Percentiles rank a stretch among this genome's conserved stretches.
These are phyloP conservation scores for Aureobasidium pullulans DNA, from an alignment of 2,329 filamentous ascomycete genomes.

Conservation along the genomic window DNA sequence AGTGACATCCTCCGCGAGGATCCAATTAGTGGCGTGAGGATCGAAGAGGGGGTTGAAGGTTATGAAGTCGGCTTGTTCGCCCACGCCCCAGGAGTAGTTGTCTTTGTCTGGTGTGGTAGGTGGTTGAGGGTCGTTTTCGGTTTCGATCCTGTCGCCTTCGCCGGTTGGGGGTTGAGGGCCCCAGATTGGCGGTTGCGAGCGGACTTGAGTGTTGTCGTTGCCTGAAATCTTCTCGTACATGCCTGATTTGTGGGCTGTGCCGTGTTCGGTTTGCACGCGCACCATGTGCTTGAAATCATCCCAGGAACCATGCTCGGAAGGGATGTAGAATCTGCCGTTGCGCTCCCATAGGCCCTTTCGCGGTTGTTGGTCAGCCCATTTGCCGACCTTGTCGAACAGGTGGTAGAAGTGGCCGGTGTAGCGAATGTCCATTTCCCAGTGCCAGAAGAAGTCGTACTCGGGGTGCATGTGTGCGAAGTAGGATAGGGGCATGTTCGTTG, in stretches of 20 bases:
- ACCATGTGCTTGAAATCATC: conserved; percentile 63
- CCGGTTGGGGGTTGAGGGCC: conserved; percentile 35
- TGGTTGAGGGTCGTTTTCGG: conserved; percentile 46
- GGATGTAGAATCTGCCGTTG: conserved; percentile 69
- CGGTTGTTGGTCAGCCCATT: conserved; percentile 61
- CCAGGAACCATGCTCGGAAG: conserved; percentile 61
- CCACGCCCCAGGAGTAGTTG: conserved; percentile 57
- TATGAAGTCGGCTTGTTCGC: conserved; percentile 67
- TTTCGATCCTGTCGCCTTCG: conserved; percentile 41
- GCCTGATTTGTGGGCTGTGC: conserved; percentile 39
- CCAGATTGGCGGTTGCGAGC: conserved; percentile 42
- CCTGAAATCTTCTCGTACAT: conserved; percentile 33
- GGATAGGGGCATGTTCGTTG: conserved; percentile 88
- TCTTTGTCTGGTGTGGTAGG: conserved; percentile 50
- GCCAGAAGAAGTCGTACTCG: conserved; percentile 88
- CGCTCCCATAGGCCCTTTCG: conserved; percentile 72
- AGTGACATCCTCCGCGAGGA: conserved; percentile 62
- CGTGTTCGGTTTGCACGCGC: conserved; percentile 51
- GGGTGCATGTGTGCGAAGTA: conserved; percentile 84
- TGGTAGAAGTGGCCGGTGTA: conserved; percentile 88
- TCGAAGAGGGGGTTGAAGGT: conserved; percentile 73
- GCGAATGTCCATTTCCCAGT: conserved; percentile 90
- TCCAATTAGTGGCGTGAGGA: conserved; percentile 62
- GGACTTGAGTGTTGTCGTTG: conserved; percentile 29
- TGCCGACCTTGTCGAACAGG: conserved; percentile 59